Evolutionary conservation across 345 rosid species (phyloP).

Genomic region (Rhodamnia rubescens): DNA sequence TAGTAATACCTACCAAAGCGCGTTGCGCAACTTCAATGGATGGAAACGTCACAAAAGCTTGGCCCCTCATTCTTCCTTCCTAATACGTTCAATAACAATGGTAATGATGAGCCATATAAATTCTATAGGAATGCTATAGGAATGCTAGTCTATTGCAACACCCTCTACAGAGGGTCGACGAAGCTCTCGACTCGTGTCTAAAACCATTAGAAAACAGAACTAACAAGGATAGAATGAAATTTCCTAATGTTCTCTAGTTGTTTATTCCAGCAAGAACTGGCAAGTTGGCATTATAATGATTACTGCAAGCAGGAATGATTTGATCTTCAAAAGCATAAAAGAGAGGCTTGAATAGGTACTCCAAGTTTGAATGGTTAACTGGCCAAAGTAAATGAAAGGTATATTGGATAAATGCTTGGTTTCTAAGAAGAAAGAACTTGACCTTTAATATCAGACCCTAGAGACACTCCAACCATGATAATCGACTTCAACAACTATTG

Average conservation of each 20-base stretch:
- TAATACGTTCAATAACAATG: slow-evolving; percentile 8
- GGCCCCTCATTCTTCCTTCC: slow-evolving; percentile 99
- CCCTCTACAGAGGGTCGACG: neutral
- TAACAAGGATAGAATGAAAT: neutral
- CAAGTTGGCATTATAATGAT: neutral
- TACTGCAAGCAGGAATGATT: neutral
- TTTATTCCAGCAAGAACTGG: neutral
- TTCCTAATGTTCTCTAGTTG: neutral
- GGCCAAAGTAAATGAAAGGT: neutral
- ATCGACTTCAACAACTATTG: neutral
- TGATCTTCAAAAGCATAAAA: neutral
- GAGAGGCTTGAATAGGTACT: neutral
- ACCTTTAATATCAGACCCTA: neutral
- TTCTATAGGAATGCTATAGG: neutral
- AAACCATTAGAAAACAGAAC: neutral
- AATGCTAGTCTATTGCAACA: neutral
- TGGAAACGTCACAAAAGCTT: slow-evolving; percentile 93
- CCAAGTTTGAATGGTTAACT: neutral
- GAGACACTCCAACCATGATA: neutral
- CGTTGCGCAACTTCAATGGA: slow-evolving; percentile 73
- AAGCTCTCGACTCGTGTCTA: neutral
- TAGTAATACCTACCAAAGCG: slow-evolving; percentile 53
- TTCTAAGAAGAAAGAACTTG: neutral
- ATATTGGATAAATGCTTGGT: neutral
- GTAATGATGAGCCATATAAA: neutral